A percentile compares a stretch with the other conserved stretches of the same genome.
Evolutionary conservation across 2,329 filamentous ascomycete genomes (phyloP).

Genomic region (Penicillium aurantiogriseum): DNA sequence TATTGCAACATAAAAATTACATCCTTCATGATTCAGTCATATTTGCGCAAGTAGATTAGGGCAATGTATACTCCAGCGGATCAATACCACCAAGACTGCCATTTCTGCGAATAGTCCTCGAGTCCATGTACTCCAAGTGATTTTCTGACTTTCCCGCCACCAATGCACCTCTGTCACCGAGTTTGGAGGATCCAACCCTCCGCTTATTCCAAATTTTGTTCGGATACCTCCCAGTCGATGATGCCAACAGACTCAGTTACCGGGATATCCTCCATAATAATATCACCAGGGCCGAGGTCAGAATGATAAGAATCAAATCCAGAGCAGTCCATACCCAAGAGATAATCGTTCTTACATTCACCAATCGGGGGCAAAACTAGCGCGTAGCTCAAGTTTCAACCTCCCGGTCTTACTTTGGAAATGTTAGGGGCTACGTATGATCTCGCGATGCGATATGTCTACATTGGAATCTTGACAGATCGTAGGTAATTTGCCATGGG

Average conservation of each 20-base stretch:
- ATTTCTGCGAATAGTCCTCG: too few species aligned
- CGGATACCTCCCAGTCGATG: conserved; percentile 36
- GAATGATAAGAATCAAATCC: too few species aligned
- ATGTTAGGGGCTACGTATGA: background rate
- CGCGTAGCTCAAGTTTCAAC: background rate
- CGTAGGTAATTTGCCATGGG: background rate
- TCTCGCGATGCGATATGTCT: background rate
- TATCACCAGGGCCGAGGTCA: too few species aligned
- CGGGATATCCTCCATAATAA: too few species aligned
- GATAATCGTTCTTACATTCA: too few species aligned
- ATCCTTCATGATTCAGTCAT: too few species aligned
- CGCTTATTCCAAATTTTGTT: conserved; percentile 34
- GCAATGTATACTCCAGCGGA: too few species aligned
- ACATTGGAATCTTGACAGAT: background rate
- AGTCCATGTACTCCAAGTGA: too few species aligned
- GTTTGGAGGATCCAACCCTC: conserved; percentile 23
- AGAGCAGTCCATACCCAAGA: too few species aligned
- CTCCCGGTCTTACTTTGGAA: background rate
- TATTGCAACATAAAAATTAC: too few species aligned
- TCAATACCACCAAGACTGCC: too few species aligned
- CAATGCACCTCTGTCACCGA: background rate
- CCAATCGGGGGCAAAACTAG: background rate
- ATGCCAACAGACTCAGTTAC: conserved; percentile 21
- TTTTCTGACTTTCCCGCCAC: background rate
- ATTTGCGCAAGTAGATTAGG: too few species aligned